Evolutionary conservation across 345 rosid species (phyloP).

Genomic region (Toxicodendron radicans): DNA sequence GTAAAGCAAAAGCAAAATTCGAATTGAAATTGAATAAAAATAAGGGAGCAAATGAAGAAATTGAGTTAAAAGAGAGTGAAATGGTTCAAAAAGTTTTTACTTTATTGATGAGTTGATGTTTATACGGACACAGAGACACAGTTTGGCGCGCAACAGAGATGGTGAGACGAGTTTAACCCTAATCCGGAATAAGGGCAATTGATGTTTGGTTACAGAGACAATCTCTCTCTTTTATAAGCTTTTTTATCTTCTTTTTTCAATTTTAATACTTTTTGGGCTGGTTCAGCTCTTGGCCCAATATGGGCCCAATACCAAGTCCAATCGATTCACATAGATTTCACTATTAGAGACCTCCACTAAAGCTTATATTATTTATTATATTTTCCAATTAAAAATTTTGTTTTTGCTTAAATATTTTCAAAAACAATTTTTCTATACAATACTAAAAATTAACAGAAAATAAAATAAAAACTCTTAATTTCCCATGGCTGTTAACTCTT

Average conservation of each 20-base stretch:
- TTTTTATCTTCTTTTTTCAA: background rate
- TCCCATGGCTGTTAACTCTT: too few relatives aligned
- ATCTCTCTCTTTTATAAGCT: background rate
- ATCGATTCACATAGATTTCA: too few relatives aligned
- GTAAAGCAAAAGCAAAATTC: background rate
- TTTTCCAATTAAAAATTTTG: too few relatives aligned
- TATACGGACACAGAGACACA: constrained; percentile 8
- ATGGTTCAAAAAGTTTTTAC: constrained; percentile 3
- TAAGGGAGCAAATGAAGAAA: background rate
- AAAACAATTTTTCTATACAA: too few relatives aligned
- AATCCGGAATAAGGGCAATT: constrained; percentile 43
- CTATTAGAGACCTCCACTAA: too few relatives aligned
- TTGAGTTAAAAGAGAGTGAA: background rate
- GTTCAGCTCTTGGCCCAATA: background rate
- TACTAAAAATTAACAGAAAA: too few relatives aligned
- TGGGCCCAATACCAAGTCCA: background rate
- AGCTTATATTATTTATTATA: too few relatives aligned
- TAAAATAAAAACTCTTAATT: too few relatives aligned
- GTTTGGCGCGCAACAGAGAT: constrained; percentile 45
- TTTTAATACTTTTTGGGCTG: background rate
- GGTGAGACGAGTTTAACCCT: constrained; percentile 44
- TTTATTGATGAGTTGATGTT: constrained; percentile 18
- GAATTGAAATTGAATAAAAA: background rate
- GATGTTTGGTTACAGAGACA: constrained; percentile 57
- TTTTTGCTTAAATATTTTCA: too few relatives aligned